Conservation (phyloP, 257 asterid species). For the Euphrasia confusa region DNA sequence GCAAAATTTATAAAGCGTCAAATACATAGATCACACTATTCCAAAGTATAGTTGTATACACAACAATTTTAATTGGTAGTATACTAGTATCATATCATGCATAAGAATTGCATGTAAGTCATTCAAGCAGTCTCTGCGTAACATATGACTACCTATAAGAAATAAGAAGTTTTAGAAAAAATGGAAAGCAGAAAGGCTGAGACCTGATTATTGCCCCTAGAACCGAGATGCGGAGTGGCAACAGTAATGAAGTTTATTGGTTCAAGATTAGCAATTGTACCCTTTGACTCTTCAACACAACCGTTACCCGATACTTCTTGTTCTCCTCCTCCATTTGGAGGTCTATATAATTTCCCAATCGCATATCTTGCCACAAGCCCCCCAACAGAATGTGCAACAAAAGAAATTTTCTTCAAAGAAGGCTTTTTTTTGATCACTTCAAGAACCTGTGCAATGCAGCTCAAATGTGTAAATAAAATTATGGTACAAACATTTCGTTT, state of each 20-base stretch:
- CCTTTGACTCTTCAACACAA: conserved; percentile 42
- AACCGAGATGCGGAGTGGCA: conserved; percentile 99
- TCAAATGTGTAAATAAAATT: conserved; percentile 22
- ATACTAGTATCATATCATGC: too few relatives aligned
- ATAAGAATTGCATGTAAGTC: too few relatives aligned
- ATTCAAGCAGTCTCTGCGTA: too few relatives aligned
- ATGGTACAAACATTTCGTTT: conserved; percentile 8
- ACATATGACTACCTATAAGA: too few relatives aligned
- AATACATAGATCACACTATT: too few relatives aligned
- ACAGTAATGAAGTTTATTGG: conserved; percentile 83
- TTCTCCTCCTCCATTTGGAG: conserved; percentile 34
- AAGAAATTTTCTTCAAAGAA: conserved; percentile 65
- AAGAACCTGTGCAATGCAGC: conserved; percentile 54
- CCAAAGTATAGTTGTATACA: too few relatives aligned
- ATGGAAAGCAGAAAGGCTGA: conserved; percentile 1
- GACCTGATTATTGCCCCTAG: conserved; percentile 97
- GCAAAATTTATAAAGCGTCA: too few relatives aligned
- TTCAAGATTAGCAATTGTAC: conserved; percentile 73
- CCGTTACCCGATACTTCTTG: conserved; percentile 37
- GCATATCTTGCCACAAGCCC: conserved; percentile 94
- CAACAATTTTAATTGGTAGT: too few relatives aligned
- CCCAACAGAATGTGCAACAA: conserved; percentile 94
- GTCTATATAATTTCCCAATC: conserved; percentile 72
- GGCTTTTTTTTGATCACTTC: conserved; percentile 69
- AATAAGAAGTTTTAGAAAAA: background rate